phyloP scores from a whole-genome alignment of 495 filamentous ascomycete genomes.

The Barbatosphaeria neglecta region DNA sequence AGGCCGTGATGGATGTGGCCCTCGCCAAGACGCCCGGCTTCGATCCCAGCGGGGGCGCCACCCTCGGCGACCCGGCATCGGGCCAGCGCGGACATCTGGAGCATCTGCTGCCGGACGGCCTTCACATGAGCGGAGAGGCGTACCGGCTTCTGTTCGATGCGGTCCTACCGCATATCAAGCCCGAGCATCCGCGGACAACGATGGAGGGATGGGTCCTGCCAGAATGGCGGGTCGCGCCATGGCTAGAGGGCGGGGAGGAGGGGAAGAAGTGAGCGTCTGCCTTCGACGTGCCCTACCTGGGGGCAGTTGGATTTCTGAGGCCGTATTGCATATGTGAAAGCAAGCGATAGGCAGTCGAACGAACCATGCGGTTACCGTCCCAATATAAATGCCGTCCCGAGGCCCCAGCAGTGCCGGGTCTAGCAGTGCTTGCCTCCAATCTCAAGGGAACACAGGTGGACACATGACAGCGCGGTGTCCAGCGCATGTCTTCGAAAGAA shows the following conservation, averaged over 20 bases:
- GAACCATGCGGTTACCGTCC: too few relatives aligned
- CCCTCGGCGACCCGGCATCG: constrained; percentile 28
- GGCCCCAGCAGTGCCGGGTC: too few relatives aligned
- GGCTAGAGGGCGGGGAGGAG: constrained; percentile 9
- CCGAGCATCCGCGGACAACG: constrained; percentile 19
- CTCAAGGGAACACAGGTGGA: too few relatives aligned
- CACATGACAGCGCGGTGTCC: too few relatives aligned
- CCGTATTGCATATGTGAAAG: too few relatives aligned
- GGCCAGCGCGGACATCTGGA: constrained; percentile 33
- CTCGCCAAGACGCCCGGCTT: constrained; percentile 26
- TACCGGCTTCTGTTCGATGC: constrained; percentile 37
- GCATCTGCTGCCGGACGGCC: constrained; percentile 37
- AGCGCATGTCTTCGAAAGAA: too few relatives aligned
- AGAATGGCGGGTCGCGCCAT: constrained; percentile 29
- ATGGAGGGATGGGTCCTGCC: constrained; percentile 25
- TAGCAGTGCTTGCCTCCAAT: too few relatives aligned
- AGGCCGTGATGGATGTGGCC: constrained; percentile 52
- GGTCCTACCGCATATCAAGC: constrained; percentile 27
- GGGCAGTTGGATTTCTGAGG: too few relatives aligned
- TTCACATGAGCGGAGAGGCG: constrained; percentile 40
- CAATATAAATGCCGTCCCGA: too few relatives aligned
- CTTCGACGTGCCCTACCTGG: too few relatives aligned
- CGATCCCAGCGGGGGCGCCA: constrained; percentile 20
- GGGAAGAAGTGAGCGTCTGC: background rate
- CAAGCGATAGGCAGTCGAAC: too few relatives aligned